Conservation (phyloP, 805 yeast species). For the Kodamaea sagamina region DNA sequence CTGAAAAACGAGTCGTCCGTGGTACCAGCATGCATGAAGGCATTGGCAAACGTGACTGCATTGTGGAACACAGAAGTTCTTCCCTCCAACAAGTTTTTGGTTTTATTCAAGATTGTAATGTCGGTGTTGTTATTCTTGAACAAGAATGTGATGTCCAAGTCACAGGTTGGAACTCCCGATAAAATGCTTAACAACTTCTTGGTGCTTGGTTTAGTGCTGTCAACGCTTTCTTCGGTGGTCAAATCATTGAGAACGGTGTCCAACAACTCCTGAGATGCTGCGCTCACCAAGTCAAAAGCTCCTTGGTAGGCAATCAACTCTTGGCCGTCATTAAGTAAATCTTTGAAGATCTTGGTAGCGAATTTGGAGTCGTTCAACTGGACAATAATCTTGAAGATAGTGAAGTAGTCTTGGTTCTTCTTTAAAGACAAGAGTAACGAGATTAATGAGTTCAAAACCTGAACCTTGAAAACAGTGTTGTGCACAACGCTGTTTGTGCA, state of each 20-base stretch:
- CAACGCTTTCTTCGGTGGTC: slow-evolving; percentile 29
- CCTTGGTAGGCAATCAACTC: slow-evolving; percentile 79
- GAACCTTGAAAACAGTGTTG: slow-evolving; percentile 64
- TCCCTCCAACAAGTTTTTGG: slow-evolving; percentile 83
- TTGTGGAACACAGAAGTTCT: slow-evolving; percentile 93
- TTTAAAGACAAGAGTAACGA: slow-evolving; percentile 55
- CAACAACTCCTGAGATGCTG: slow-evolving; percentile 88
- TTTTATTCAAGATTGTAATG: slow-evolving; percentile 72
- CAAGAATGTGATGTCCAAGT: slow-evolving; percentile 84
- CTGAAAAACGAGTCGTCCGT: slow-evolving; percentile 88
- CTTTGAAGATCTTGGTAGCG: slow-evolving; percentile 69
- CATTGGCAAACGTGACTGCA: slow-evolving; percentile 92
- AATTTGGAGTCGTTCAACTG: slow-evolving; percentile 77
- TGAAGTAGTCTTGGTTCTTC: slow-evolving; percentile 72
- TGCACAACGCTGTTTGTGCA: slow-evolving; percentile 69
- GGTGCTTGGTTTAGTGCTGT: slow-evolving; percentile 24
- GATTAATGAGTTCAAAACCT: slow-evolving; percentile 64
- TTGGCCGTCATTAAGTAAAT: slow-evolving; percentile 53
- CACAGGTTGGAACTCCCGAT: slow-evolving; percentile 93
- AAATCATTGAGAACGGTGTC: slow-evolving; percentile 52
- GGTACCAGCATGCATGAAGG: slow-evolving; percentile 94
- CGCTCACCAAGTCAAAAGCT: slow-evolving; percentile 89
- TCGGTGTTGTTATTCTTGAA: slow-evolving; percentile 88
- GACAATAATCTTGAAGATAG: slow-evolving; percentile 81
- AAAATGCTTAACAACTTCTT: slow-evolving; percentile 65